Evolutionary conservation across 108 stramenopile species (phyloP), one percentile per base, ranked within the genome.

Genomic region (Fragilariopsis cylindrus): DNA sequence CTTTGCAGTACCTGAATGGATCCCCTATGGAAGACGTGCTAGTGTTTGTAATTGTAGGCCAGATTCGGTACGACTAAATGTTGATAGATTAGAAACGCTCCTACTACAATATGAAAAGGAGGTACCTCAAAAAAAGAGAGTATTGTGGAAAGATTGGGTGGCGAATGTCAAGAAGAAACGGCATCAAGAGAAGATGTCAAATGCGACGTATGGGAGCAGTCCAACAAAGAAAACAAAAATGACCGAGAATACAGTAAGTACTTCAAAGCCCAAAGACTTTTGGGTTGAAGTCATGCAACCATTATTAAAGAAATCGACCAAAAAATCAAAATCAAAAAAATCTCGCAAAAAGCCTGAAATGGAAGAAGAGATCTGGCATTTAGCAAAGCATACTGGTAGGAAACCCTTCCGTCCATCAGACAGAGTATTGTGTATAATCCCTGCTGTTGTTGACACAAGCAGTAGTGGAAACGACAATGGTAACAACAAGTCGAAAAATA

Each of bases 1-100:
- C 72, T 85, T 81, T 58, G 98, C 92, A 52, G 88, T 95, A 3
- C 95, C 96, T 39, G 93, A 95, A 73, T 99, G 98, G 98, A 81
- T 99, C 63, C 85, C 89, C 16, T 75, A 83, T 56, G 97, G 97
- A 9, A 75, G 81, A 60, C 50, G 69, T 12, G 98, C 98, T 5
- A 75, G 76, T 3, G 76, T 92, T 46, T 99, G 98, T 78, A 82
- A 94, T 66, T 99, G 98, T 78, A 86, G 91, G 58, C 96, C 96
- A 7, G 85, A 97, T 70, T 87, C 93, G 15, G 98, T 98, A 13
- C 78, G 92, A 56, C 96, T 98, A 57, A 92, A 97, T 72, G 90
- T 98, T 84, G 81, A 86, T 50, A 76, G 82, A 39, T 90, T 98
- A 60, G 87, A 92, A 69, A 41, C 65, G 19, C 65, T 96, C 55